These are phyloP conservation scores for Priceomyces haplophilus DNA, from an alignment of 805 yeast species.

Conservation along the genomic window DNA sequence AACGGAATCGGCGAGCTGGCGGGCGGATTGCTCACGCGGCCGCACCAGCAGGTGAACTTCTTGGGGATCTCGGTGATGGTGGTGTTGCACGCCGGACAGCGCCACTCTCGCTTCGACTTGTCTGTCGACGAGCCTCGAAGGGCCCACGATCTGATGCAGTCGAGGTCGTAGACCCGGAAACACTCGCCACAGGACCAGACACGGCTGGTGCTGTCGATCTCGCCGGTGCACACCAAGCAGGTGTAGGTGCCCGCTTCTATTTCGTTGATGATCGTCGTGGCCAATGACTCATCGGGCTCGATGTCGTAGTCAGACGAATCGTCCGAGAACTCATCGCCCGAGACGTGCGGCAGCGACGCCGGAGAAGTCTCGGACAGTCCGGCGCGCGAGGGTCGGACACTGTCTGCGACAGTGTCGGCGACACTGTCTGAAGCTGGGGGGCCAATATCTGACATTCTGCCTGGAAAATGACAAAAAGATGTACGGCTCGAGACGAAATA, in stretches of 20 bases:
- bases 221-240: slow-evolving; percentile 87
- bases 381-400: too few species aligned
- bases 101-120: slow-evolving; percentile 57
- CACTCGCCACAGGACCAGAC: slow-evolving; percentile 82
- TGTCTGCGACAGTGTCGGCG: too few species aligned
- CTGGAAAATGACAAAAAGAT: not conserved
- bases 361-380: slow-evolving; percentile 1
- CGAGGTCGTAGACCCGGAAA: slow-evolving; percentile 78
- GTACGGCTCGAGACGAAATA: too few species aligned
- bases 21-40: slow-evolving; percentile 65
- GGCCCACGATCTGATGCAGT: slow-evolving; percentile 88
- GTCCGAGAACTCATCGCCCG: slow-evolving; percentile 5
- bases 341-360: too few species aligned
- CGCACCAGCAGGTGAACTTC: slow-evolving; percentile 84
- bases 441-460: too few species aligned
- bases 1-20: slow-evolving; percentile 64
- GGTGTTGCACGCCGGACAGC: slow-evolving; percentile 80
- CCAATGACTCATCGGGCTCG: slow-evolving; percentile 9
- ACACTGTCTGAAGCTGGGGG: too few species aligned
- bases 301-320: slow-evolving; percentile 4
- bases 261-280: slow-evolving; percentile 51
- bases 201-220: slow-evolving; percentile 59
- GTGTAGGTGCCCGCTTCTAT: slow-evolving; percentile 67
- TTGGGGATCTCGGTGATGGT: slow-evolving; percentile 50
- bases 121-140: slow-evolving; percentile 66